phyloP scores from a whole-genome alignment of 2,329 filamentous ascomycete genomes.

The Aureobasidium leucospermi region DNA sequence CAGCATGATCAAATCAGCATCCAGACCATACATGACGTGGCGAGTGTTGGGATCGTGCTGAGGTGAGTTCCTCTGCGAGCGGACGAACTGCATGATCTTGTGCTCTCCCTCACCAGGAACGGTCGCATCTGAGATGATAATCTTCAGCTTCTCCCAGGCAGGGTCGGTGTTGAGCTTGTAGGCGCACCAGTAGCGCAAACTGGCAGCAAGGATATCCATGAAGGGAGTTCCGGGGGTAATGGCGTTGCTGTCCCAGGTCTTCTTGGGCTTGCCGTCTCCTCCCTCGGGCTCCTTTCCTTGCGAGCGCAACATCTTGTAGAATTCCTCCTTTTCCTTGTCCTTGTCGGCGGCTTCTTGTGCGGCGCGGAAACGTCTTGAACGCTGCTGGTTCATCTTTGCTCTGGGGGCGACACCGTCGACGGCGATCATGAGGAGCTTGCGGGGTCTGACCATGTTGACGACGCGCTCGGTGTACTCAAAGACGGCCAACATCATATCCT shows the following conservation, averaged over 20 bases:
- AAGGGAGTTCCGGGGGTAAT: constrained; percentile 97
- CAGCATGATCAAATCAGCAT: constrained; percentile 98
- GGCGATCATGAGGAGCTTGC: constrained; percentile 94
- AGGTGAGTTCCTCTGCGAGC: constrained; percentile 82
- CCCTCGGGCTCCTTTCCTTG: constrained; percentile 39
- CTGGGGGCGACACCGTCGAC: constrained; percentile 96
- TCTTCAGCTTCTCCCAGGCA: constrained; percentile 89
- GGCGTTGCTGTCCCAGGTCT: constrained; percentile 82
- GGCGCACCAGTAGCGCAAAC: constrained; percentile 90
- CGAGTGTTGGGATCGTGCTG: constrained; percentile 94
- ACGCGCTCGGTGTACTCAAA: constrained; percentile 99
- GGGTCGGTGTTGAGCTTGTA: constrained; percentile 98
- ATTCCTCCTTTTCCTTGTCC: constrained; percentile 81
- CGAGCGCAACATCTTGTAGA: constrained; percentile 74
- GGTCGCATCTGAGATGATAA: constrained; percentile 97
- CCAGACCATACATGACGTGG: constrained; percentile 95
- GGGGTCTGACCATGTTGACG: constrained; percentile 94
- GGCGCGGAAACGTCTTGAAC: constrained; percentile 87
- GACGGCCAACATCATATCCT: constrained; percentile 98
- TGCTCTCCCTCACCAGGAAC: constrained; percentile 97
- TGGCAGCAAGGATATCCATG: constrained; percentile 89
- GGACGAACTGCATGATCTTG: constrained; percentile 98
- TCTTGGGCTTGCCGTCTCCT: constrained; percentile 57
- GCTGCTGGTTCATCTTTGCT: constrained; percentile 99
- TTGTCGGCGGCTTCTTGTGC: constrained; percentile 93